A percentile compares a stretch with the other conserved stretches of the same genome.
Conservation (phyloP, 305 asterid species). For the Nicotiana rustica region DNA sequence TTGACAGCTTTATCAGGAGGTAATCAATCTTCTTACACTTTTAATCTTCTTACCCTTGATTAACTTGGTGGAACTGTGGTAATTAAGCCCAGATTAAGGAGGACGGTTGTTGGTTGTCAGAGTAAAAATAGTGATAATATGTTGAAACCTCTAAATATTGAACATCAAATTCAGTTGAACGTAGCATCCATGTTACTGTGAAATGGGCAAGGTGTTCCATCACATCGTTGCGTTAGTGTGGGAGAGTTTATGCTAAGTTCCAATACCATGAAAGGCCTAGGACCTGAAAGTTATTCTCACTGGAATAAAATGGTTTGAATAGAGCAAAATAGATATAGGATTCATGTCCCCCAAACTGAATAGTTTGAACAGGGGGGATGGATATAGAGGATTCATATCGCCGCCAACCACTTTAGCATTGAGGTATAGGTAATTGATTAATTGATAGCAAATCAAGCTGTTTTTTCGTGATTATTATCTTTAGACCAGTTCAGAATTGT, state of each 20-base stretch:
- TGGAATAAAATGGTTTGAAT: slow-evolving; percentile 9
- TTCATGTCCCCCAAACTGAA: neutral
- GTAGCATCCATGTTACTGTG: neutral
- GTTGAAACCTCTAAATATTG: slow-evolving; percentile 13
- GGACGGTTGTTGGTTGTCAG: slow-evolving; percentile 2
- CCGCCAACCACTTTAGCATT: neutral
- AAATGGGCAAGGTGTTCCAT: slow-evolving; percentile 7
- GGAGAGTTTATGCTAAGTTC: slow-evolving; percentile 21
- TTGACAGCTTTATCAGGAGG: slow-evolving; percentile 69
- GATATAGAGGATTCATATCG: neutral
- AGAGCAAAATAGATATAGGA: neutral
- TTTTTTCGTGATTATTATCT: slow-evolving; percentile 3
- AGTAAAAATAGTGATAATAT: neutral
- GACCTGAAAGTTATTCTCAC: neutral
- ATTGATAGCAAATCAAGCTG: neutral
- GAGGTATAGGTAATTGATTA: neutral
- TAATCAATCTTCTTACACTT: slow-evolving; percentile 37
- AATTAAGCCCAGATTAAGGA: neutral
- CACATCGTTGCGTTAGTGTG: neutral
- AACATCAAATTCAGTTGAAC: neutral
- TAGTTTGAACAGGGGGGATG: neutral
- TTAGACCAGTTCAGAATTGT: neutral
- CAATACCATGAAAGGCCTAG: neutral
- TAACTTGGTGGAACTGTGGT: no score
- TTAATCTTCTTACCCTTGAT: no score